Evolutionary conservation across 164 flowering plant species (phyloP), one percentile per base, ranked within the genome.

Genomic region (Piper betle): DNA sequence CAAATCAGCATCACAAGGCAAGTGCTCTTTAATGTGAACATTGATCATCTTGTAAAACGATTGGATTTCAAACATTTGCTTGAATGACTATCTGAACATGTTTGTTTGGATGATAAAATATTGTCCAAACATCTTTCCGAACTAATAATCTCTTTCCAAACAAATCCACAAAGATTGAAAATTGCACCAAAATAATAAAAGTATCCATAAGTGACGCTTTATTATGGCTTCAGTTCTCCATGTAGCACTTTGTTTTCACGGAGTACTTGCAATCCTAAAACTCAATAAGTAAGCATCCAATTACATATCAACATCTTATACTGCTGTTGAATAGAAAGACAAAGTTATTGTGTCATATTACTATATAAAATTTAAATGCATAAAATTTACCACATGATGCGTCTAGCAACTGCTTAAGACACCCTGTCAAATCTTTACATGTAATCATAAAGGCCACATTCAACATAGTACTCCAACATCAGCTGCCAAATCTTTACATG

Each of bases 151-250:
- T n/a, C n/a, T n/a, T n/a, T n/a, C n/a, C n/a, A n/a, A n/a, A n/a
- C n/a, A n/a, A n/a, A n/a, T n/a, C n/a, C n/a, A n/a, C 43, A 9
- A 43, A 43, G 50, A 43, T 6, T 10, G 12, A n/a, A 53, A 20
- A 53, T 3, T 16, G 2, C 5, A 2, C 10, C 1, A 8, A 4
- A 53, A 53, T 2, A 7, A 2, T 15, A 15, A 3, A 2, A 8
- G 33, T n/a, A 53, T 12, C 53, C 52, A 50, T 50, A 53, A 53
- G 16, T 9, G 39, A 18, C 15, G 37, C 2, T 53, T 4, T 18
- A 53, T 80, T 80, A 84, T 25, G 86, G 82, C 66, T 80, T 82
- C 52, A 82, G 72, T 73, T 82, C 86, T 71, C 86, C 70, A 57
- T 80, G 83, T 62, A 82, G 78, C 37, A 78, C 78, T 64, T 78